A percentile compares a stretch with the other conserved stretches of the same genome.
Conservation (phyloP, 2,329 filamentous ascomycete genomes). For the Arthrinium puccinioides region DNA sequence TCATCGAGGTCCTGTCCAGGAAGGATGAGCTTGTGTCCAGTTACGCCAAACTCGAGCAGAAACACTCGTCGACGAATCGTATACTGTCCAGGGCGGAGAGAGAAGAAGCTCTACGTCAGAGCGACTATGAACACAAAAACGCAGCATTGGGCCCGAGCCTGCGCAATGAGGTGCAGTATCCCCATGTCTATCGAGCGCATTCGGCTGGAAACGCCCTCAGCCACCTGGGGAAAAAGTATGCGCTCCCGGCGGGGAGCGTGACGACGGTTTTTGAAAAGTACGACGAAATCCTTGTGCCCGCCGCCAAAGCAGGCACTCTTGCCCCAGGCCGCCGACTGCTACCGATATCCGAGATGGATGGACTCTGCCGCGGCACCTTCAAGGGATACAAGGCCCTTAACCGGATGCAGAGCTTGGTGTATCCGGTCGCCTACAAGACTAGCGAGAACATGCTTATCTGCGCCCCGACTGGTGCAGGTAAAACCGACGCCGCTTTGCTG, state of each 20-base stretch:
- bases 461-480: constrained; percentile 94
- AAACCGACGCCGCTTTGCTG: constrained; percentile 97
- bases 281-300: constrained; percentile 84
- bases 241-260: constrained; percentile 68
- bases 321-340: constrained; percentile 69
- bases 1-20: constrained; percentile 81
- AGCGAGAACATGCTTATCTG: constrained; percentile 99
- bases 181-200: constrained; percentile 84
- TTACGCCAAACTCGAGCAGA: constrained; percentile 24
- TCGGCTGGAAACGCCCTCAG: constrained; percentile 82
- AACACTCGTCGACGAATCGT: constrained; percentile 32
- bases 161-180: constrained; percentile 70
- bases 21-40: constrained; percentile 58
- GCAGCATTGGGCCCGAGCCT: constrained; percentile 63
- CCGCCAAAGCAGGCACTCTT: constrained; percentile 68
- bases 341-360: constrained; percentile 75
- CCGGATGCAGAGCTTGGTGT: constrained; percentile 95
- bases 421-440: constrained; percentile 89
- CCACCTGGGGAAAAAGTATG: constrained; percentile 72
- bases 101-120: constrained; percentile 66
- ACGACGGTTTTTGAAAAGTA: constrained; percentile 69
- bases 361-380: constrained; percentile 85
- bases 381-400: constrained; percentile 90
- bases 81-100: constrained; percentile 72
- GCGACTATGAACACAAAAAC: constrained; percentile 79